Evolutionary conservation across 1,139 yeast genomes (phyloP).

Genomic region (Lodderomyces theae): DNA sequence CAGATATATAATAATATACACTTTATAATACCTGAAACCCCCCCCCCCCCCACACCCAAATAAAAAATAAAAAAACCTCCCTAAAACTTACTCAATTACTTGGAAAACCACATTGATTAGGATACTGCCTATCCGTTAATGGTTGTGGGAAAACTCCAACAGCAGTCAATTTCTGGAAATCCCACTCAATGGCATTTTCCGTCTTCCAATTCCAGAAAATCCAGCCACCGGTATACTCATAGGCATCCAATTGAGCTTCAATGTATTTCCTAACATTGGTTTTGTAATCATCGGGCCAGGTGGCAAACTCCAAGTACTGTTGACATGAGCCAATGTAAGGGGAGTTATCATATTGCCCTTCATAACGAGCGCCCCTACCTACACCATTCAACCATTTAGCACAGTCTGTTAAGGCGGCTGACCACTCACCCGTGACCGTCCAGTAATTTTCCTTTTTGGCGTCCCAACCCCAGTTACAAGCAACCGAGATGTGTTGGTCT

Average conservation of each 20-base stretch:
- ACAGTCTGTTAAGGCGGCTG: slow-evolving; percentile 94
- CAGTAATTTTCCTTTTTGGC: slow-evolving; percentile 60
- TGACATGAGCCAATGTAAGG: slow-evolving; percentile 64
- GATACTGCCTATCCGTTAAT: slow-evolving; percentile 59
- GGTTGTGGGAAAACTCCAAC: slow-evolving; percentile 85
- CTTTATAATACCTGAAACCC: neutral
- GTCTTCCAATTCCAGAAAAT: slow-evolving; percentile 93
- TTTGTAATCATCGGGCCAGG: slow-evolving; percentile 63
- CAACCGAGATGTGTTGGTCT: slow-evolving; percentile 59
- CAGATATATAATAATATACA: neutral
- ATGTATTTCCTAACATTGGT: slow-evolving; percentile 63
- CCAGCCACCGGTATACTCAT: slow-evolving; percentile 72
- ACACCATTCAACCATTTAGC: slow-evolving; percentile 91
- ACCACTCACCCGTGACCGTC: slow-evolving; percentile 87
- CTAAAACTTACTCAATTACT: too few species aligned
- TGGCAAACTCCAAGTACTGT: slow-evolving; percentile 43
- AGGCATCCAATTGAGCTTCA: slow-evolving; percentile 90
- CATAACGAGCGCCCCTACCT: slow-evolving; percentile 82
- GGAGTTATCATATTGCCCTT: slow-evolving; percentile 57
- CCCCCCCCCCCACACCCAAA: too few species aligned
- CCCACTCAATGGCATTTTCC: slow-evolving; percentile 87
- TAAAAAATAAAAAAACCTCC: neutral
- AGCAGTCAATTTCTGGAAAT: slow-evolving; percentile 71
- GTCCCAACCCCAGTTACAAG: slow-evolving; percentile 60
- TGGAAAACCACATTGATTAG: slow-evolving; percentile 58